phyloP scores from a whole-genome alignment of 108 stramenopile genomes.

The Cyclostephanos invisitatus region DNA sequence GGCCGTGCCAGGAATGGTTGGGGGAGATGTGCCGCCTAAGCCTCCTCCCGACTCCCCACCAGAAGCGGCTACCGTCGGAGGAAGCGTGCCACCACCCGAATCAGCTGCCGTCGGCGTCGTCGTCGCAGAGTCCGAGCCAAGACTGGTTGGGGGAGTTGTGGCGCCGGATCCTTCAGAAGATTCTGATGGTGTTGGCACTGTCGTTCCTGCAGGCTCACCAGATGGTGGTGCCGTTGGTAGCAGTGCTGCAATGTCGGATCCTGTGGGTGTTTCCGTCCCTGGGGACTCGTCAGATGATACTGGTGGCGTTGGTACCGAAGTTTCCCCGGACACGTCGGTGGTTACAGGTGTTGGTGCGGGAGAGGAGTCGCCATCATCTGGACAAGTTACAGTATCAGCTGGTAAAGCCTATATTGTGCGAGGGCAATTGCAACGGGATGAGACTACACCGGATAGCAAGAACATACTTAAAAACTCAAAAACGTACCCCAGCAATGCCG shows the following conservation, averaged over 20 bases:
- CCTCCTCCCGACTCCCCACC: too few relatives aligned
- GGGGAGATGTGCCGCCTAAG: too few relatives aligned
- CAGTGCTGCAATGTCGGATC: too few relatives aligned
- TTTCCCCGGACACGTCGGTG: not conserved
- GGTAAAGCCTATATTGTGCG: not conserved
- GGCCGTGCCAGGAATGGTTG: too few relatives aligned
- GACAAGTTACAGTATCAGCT: not conserved
- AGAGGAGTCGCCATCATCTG: not conserved
- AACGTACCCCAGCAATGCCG: slow-evolving; percentile 49
- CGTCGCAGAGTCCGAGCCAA: not conserved
- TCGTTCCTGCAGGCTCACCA: too few relatives aligned
- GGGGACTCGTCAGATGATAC: not conserved
- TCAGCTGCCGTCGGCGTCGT: not conserved
- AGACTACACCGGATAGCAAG: not conserved
- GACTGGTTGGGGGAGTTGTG: not conserved
- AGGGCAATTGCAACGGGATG: not conserved
- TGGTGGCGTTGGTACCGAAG: not conserved
- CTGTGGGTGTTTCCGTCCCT: not conserved
- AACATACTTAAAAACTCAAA: not conserved
- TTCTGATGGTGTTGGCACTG: not conserved
- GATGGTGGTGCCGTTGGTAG: too few relatives aligned
- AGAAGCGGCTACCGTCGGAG: too few relatives aligned
- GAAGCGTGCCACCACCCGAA: not conserved
- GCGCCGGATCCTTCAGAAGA: not conserved
- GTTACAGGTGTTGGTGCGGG: not conserved